Conservation (phyloP, 2,329 filamentous ascomycete genomes). For the Fusarium lyarnte region DNA sequence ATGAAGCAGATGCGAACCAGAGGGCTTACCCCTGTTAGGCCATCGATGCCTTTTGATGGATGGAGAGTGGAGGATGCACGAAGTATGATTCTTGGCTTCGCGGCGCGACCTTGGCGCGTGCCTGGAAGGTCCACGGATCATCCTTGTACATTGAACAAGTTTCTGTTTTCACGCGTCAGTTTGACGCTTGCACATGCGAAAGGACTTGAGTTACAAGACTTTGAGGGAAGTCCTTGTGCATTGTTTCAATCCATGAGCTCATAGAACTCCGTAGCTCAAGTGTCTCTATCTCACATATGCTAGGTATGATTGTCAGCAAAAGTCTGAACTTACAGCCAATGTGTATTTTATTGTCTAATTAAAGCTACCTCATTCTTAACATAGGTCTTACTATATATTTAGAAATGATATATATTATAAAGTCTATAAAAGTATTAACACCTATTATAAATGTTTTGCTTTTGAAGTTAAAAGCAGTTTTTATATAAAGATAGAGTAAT, state of each 20-base stretch:
- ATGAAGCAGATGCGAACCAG: slow-evolving; percentile 14
- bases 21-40: not conserved
- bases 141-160: slow-evolving; percentile 12
- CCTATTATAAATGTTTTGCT: too few relatives aligned
- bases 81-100: slow-evolving; percentile 3
- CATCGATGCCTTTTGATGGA: slow-evolving; percentile 6
- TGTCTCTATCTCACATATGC: accelerated
- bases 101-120: slow-evolving; percentile 11
- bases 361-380: accelerated
- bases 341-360: too few relatives aligned
- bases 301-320: not conserved
- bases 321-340: accelerated
- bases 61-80: slow-evolving; percentile 23
- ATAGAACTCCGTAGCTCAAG: not conserved
- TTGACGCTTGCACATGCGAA: slow-evolving; percentile 1
- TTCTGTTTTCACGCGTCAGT: not conserved
- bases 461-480: too few relatives aligned
- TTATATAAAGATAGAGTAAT: not conserved
- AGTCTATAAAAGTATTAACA: too few relatives aligned
- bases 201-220: slow-evolving; percentile 3
- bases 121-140: slow-evolving; percentile 21
- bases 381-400: accelerated
- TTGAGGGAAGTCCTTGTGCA: not conserved
- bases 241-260: slow-evolving; percentile 1
- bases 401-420: accelerated